Base-by-base conservation (phyloP, 108 stramenopile genomes). In the Skeletonema potamos region DNA sequence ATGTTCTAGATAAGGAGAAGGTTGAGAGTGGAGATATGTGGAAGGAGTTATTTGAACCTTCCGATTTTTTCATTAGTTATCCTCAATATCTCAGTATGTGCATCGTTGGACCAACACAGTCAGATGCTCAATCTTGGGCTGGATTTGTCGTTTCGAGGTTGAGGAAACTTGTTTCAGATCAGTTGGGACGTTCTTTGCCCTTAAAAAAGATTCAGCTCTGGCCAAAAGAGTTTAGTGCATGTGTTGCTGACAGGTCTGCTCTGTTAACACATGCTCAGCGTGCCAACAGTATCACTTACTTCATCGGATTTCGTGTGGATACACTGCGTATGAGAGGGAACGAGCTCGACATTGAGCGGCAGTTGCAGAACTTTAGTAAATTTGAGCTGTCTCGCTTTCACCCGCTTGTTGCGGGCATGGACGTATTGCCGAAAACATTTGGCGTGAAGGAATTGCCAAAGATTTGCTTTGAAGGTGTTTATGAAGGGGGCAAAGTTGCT, bases 41-140 rank as follows among this genome's bases (percentile, higher is more conserved):
- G 97, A 82, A 62, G 8, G 84, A 84, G 58, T 72, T 99, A 20
- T 95, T 99, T 61, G 80, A 89, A 62, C 95, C 93, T 1, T 94
- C 94, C 4, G 98, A 99, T 61, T 99, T 99, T 66, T 99, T 98
- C 72, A 88, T 97, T 74, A 72, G 84, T 18, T 99, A 98, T 70
- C 92, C 94, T 8, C 82, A 94, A 56, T 99, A 99, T 81, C 64
- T 99, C 43, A 95, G 92, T 37, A 59, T 98, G 30, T 94, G 96
- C 68, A 95, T 97, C 46, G 90, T 93, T 37, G 98, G 92, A 18
- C 90, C 92, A 5, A 87, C 88, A n/a, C 86, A 93, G 64, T 74
- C 80, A 8, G 96, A 97, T 62, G 94, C 91, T 27, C 85, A 97
- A 78, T 79, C 89, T 10, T 99, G 97, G 97, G 82, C 78, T 41